These are phyloP conservation scores for Diaporthe caulivora DNA, from an alignment of 2,329 filamentous ascomycete genomes.

Conservation along the genomic window DNA sequence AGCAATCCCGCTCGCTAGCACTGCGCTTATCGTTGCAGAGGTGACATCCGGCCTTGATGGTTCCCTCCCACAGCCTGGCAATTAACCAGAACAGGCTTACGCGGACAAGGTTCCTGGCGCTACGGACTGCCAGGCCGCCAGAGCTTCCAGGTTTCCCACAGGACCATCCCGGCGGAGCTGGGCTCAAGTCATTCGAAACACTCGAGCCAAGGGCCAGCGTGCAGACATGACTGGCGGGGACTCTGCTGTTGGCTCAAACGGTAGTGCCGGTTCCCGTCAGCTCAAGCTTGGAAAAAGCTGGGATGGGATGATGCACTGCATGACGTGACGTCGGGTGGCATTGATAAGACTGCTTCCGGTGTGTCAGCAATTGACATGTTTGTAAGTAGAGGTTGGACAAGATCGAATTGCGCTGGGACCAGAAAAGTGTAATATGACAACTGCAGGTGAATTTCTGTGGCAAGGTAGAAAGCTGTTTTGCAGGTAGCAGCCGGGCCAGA, in stretches of 20 bases:
- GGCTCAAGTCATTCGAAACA: not conserved
- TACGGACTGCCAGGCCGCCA: not conserved
- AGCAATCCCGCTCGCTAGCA: slow-evolving; percentile 20
- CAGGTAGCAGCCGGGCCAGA: not conserved
- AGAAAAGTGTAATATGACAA: not conserved
- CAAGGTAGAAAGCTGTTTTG: not conserved
- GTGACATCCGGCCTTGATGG: slow-evolving; percentile 23
- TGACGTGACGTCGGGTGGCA: slow-evolving; percentile 19
- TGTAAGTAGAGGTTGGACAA: not conserved
- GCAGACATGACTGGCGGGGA: slow-evolving; percentile 1
- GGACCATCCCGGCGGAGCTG: slow-evolving; percentile 18
- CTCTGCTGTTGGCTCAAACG: slow-evolving; percentile 18
- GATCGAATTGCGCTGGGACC: not conserved
- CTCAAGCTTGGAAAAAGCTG: slow-evolving; percentile 22
- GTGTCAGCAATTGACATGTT: slow-evolving; percentile 10
- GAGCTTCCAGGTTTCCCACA: slow-evolving; percentile 11
- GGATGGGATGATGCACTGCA: slow-evolving; percentile 10
- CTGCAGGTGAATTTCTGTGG: not conserved
- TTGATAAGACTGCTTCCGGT: not conserved
- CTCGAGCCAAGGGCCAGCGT: slow-evolving; percentile 12
- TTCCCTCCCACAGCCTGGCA: slow-evolving; percentile 5
- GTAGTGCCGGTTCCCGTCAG: slow-evolving; percentile 27
- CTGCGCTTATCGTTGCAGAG: slow-evolving; percentile 16
- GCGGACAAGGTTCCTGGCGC: slow-evolving; percentile 27
- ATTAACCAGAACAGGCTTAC: slow-evolving; percentile 21